These are phyloP conservation scores for Puccinia polysora DNA, from an alignment of 1,284 basidiomycete genomes.

Conservation along the genomic window DNA sequence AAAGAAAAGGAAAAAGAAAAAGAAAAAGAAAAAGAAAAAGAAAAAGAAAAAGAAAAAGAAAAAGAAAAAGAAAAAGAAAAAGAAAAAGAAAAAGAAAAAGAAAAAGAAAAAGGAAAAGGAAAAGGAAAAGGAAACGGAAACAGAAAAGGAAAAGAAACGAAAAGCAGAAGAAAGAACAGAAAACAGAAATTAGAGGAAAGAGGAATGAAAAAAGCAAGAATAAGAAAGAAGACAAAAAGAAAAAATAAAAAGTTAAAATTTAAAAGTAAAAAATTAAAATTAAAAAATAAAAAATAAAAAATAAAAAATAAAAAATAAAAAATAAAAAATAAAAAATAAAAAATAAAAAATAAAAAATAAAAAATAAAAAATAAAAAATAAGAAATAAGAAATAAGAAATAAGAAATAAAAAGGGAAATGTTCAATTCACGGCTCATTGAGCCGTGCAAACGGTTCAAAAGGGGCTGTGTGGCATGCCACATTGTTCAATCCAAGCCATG, in stretches of 20 bases:
- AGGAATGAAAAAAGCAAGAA: background rate
- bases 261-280: background rate
- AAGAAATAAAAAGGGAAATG: too few species aligned
- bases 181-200: background rate
- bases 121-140: background rate
- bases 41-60: background rate
- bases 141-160: background rate
- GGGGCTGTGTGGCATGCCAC: too few species aligned
- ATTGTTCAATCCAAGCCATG: too few species aligned
- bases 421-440: too few species aligned
- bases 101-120: background rate
- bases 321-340: background rate
- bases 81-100: background rate
- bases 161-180: background rate
- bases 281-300: background rate
- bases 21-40: background rate
- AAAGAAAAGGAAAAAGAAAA: background rate
- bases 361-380: background rate
- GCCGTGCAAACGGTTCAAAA: too few species aligned
- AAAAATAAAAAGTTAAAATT: background rate
- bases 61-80: background rate
- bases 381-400: too few species aligned
- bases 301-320: background rate
- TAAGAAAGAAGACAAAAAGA: background rate
- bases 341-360: background rate